phyloP scores from a whole-genome alignment of 352 stramenopile genomes.

The Phytophthora sp. region DNA sequence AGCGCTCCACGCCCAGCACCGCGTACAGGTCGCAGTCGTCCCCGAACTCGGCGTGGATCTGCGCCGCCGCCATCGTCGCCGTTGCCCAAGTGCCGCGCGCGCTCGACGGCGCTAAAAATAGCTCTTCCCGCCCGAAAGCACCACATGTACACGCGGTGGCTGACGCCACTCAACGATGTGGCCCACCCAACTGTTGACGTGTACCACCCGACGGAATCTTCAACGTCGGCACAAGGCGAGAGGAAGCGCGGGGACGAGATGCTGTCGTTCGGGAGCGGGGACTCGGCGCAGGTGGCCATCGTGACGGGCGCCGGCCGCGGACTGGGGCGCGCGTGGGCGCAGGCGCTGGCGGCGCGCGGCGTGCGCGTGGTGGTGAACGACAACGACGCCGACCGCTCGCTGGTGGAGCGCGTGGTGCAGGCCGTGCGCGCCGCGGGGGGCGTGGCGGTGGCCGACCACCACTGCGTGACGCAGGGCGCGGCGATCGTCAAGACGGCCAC shows the following conservation, averaged over 20 bases:
- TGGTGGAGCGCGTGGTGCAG: conserved; percentile 53
- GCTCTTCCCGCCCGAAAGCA: conserved; percentile 2
- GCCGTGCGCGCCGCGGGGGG: conserved; percentile 43
- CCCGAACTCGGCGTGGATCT: conserved; percentile 68
- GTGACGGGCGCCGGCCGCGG: conserved; percentile 62
- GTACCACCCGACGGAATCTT: conserved; percentile 25
- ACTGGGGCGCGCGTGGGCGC: conserved; percentile 56
- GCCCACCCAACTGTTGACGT: conserved; percentile 23
- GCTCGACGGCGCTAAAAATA: conserved; percentile 17
- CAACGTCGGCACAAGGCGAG: conserved; percentile 21
- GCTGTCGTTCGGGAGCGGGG: conserved; percentile 53
- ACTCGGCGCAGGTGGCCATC: conserved; percentile 65
- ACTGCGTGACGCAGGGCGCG: conserved; percentile 54
- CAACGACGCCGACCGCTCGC: conserved; percentile 52
- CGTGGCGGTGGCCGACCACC: conserved; percentile 53
- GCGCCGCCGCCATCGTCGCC: conserved; percentile 36
- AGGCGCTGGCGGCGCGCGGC: conserved; percentile 52
- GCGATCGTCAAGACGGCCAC: conserved; percentile 53
- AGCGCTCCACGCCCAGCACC: conserved; percentile 65
- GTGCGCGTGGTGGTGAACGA: conserved; percentile 74
- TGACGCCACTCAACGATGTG: background rate
- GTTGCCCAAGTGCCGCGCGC: conserved; percentile 4
- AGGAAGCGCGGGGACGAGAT: conserved; percentile 7
- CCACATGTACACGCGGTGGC: background rate
- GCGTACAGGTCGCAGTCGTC: conserved; percentile 79